A percentile compares a stretch with the other conserved stretches of the same genome.
phyloP scores from a whole-genome alignment of 495 filamentous ascomycete species.

The Staphylotrichum longicolle region DNA sequence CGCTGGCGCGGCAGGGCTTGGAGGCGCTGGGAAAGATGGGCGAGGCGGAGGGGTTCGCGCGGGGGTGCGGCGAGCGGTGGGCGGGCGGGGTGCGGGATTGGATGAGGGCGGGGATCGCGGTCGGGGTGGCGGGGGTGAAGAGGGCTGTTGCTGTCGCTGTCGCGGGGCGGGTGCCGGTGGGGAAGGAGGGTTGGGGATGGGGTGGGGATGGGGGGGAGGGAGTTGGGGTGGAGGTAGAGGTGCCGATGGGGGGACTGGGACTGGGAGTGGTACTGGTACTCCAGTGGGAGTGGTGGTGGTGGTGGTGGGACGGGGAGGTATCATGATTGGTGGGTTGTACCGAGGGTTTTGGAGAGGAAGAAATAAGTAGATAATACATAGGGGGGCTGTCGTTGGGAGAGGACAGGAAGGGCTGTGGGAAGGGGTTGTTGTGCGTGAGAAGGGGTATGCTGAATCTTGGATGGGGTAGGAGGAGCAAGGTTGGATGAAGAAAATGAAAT shows the following conservation, averaged over 20 bases:
- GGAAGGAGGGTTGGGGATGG: conserved; percentile 17
- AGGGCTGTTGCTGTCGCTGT: conserved; percentile 33
- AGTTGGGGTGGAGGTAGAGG: conserved; percentile 49
- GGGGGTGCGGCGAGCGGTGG: conserved; percentile 57
- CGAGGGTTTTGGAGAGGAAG: conserved; percentile 48
- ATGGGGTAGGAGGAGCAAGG: too few species aligned
- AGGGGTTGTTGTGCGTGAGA: too few species aligned
- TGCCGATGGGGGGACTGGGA: conserved; percentile 52
- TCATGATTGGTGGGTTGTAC: conserved; percentile 79
- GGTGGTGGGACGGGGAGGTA: conserved; percentile 56
- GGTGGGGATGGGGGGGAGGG: conserved; percentile 29
- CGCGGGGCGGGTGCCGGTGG: too few species aligned
- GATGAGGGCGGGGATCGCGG: conserved; percentile 63
- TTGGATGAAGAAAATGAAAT: too few species aligned
- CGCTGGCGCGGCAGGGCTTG: conserved; percentile 62
- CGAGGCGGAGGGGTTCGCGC: conserved; percentile 45
- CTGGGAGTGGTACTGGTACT: too few species aligned
- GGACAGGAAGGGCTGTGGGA: background rate
- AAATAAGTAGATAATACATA: background rate
- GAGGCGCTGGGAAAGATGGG: conserved; percentile 55
- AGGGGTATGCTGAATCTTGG: too few species aligned
- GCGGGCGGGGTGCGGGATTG: conserved; percentile 54
- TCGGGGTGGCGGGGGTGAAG: conserved; percentile 59
- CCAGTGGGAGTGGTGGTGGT: conserved; percentile 44
- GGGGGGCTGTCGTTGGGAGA: background rate